Evolutionary conservation across 192 early-diverging fungal species (phyloP), one percentile per base, ranked within the genome.

Genomic region (Rhizoclosmatium sp.): DNA sequence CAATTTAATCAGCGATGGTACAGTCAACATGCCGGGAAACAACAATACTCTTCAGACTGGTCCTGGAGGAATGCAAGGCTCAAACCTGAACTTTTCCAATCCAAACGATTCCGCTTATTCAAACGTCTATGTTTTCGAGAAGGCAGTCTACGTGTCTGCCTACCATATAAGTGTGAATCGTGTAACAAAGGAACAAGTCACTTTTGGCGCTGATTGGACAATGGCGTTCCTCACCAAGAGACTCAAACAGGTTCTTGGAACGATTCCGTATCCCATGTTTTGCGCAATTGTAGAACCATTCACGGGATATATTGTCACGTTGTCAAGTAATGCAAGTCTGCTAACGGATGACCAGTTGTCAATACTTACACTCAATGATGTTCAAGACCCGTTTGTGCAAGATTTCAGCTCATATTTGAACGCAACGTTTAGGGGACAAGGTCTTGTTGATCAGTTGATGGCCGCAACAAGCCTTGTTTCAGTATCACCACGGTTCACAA

Each of bases 131-230:
- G 10, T 40, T 21, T 62, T 7, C 10, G 21, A 62, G 60, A 21
- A 21, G 7, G 60, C 7, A 7, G 5, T 62, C 7, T 62, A 62
- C 60, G 21, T 19, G 39, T 19, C 60, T 5, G 7, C 5, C 21
- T 62, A 19, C 60, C 14, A 4, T 7, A 21, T 62, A 7, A 40
- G 10, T 31, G 9, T 62, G 4, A 62, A 62, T 21, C 39, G 10
- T 19, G 23, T 62, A 4, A 62, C 60, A 0, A 7, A 23, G 21
- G 60, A 62, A 23, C 19, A 23, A 23, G 39, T 62, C 39, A 40
- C 39, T 62, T 62, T 62, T 62, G 60, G 60, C 14, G 21, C 7
- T 40, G 60, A 62, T 1, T 62, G 60, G 60, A 62, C 60, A 19
- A 21, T 62, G 23, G 7, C 39, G 19, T 62, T 31, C 5, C 9